phyloP scores from a whole-genome alignment of 306 rosid genomes.

The Dryas alaskensis region DNA sequence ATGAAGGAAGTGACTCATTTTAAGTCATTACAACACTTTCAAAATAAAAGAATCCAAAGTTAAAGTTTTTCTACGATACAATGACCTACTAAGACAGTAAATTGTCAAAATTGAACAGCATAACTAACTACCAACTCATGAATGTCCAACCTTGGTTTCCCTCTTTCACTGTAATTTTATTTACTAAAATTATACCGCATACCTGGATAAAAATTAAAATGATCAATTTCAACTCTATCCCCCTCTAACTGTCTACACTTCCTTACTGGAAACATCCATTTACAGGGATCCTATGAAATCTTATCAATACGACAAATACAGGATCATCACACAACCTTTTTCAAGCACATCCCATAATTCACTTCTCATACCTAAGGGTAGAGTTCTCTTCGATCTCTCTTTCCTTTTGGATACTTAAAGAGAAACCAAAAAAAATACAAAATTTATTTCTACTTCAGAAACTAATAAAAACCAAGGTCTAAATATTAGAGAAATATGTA shows the following conservation, averaged over 20 bases:
- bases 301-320: neutral
- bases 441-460: neutral
- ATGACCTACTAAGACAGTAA: neutral
- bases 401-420: neutral
- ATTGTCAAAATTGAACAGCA: neutral
- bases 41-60: neutral
- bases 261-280: neutral
- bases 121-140: neutral
- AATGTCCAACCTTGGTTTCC: neutral
- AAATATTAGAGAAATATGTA: neutral
- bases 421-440: neutral
- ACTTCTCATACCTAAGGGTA: slow-evolving; percentile 4
- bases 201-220: neutral
- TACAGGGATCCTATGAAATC: neutral
- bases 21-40: slow-evolving; percentile 18
- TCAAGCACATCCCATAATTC: neutral
- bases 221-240: neutral
- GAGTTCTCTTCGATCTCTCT: neutral
- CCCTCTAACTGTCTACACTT: neutral
- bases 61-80: neutral
- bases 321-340: neutral
- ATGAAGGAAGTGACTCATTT: slow-evolving; percentile 29
- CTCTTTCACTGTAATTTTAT: neutral
- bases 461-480: neutral
- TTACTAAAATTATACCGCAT: neutral